A percentile compares a stretch with the other conserved stretches of the same genome.
These are phyloP conservation scores for Scutellaria barbata DNA, from an alignment of 257 asterid species.

Conservation along the genomic window DNA sequence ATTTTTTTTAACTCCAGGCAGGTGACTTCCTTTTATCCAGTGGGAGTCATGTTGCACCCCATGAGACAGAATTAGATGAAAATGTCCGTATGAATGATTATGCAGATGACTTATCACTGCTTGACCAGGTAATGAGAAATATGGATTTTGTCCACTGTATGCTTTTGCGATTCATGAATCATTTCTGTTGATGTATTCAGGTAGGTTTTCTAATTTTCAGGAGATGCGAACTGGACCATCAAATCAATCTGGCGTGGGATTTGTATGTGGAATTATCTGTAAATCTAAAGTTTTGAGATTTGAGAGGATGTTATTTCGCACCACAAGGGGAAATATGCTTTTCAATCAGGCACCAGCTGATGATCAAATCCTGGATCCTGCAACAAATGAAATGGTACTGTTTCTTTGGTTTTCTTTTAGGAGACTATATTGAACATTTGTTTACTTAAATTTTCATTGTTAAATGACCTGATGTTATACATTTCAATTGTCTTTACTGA, in stretches of 20 bases:
- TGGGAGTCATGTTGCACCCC: slow-evolving; percentile 60
- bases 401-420: slow-evolving; percentile 32
- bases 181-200: slow-evolving; percentile 37
- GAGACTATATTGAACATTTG: slow-evolving; percentile 26
- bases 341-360: slow-evolving; percentile 88
- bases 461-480: slow-evolving; percentile 19
- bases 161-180: slow-evolving; percentile 33
- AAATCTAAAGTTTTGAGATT: slow-evolving; percentile 78
- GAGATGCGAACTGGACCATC: slow-evolving; percentile 83
- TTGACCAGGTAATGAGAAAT: slow-evolving; percentile 70
- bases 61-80: slow-evolving; percentile 86
- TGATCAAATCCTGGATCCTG: slow-evolving; percentile 80
- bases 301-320: slow-evolving; percentile 97
- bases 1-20: slow-evolving; percentile 60
- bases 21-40: slow-evolving; percentile 83
- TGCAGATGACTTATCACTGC: slow-evolving; percentile 70
- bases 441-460: slow-evolving; percentile 1
- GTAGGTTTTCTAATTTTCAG: slow-evolving; percentile 53
- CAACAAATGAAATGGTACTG: slow-evolving; percentile 81
- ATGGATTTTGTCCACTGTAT: slow-evolving; percentile 29
- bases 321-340: slow-evolving; percentile 97
- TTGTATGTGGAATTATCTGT: slow-evolving; percentile 88
- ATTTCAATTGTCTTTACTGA: slow-evolving; percentile 28
- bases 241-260: slow-evolving; percentile 88
- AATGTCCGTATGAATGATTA: slow-evolving; percentile 53